Conservation (phyloP, 2,329 filamentous ascomycete species). For the Penicillium freii region DNA sequence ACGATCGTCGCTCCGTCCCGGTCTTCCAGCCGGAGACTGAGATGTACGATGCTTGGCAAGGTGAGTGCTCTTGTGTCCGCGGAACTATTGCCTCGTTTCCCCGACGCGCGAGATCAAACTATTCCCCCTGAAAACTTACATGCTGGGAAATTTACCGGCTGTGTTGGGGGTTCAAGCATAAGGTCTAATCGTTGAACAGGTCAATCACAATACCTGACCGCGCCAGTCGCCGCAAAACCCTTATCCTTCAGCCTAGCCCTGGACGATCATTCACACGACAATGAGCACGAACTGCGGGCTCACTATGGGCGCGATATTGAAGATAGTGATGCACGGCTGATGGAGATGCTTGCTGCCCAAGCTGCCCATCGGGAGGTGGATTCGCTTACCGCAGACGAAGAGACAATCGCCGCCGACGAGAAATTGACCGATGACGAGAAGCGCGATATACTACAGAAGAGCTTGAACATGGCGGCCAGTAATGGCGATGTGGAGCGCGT, state of each 20-base stretch:
- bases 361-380: constrained; percentile 74
- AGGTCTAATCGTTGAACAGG: constrained; percentile 53
- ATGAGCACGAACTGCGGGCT: constrained; percentile 45
- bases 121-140: neutral
- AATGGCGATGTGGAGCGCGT: constrained; percentile 89
- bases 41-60: constrained; percentile 99
- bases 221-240: constrained; percentile 78
- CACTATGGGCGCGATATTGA: constrained; percentile 46
- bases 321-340: constrained; percentile 82
- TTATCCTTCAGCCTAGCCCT: constrained; percentile 82
- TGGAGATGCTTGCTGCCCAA: constrained; percentile 95
- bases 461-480: constrained; percentile 90
- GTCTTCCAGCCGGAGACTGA: constrained; percentile 79
- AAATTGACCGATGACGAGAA: constrained; percentile 76
- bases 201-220: constrained; percentile 91
- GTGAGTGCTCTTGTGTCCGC: constrained; percentile 48
- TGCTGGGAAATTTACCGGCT: neutral
- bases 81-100: constrained; percentile 2
- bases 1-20: constrained; percentile 74
- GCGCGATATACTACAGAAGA: constrained; percentile 75
- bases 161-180: neutral
- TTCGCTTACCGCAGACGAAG: constrained; percentile 72
- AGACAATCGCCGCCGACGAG: constrained; percentile 71
- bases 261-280: constrained; percentile 72
- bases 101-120: neutral